Percentiles rank a stretch among this genome's conserved stretches.
Conservation (phyloP, 148 eudicot genomes). For the Persicaria maculosa region DNA sequence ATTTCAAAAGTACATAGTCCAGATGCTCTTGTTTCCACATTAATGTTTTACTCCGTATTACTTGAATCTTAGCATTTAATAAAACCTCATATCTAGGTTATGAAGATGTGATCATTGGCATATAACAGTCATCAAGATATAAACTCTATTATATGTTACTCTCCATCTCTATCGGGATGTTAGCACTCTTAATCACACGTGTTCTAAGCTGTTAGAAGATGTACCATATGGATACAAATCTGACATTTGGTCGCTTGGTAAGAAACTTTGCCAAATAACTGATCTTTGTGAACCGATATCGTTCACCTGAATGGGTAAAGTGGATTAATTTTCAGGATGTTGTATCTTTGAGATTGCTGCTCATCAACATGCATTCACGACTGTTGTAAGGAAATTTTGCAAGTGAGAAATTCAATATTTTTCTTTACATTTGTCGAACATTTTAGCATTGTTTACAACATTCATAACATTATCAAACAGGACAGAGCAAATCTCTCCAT, state of each 20-base stretch:
- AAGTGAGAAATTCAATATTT: no score
- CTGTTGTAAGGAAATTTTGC: no score
- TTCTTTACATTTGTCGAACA: no score
- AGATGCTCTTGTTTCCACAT: constrained; percentile 69
- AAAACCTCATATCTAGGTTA: not conserved
- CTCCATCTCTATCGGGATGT: constrained; percentile 29
- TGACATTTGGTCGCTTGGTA: constrained; percentile 70
- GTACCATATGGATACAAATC: constrained; percentile 61
- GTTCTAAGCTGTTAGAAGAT: constrained; percentile 59
- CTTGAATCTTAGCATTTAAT: no score
- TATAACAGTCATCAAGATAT: no score
- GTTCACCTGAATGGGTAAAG: no score
- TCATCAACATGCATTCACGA: no score
- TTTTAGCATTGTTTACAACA: not conserved
- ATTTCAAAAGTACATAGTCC: constrained; percentile 66
- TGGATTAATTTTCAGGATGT: no score
- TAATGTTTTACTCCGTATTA: constrained; percentile 13
- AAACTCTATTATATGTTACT: not conserved
- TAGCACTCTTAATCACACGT: constrained; percentile 61
- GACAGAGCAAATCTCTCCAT: not conserved
- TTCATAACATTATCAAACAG: not conserved
- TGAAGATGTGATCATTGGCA: no score
- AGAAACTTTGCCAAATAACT: constrained; percentile 1
- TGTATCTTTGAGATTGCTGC: no score
- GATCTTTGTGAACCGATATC: no score